Conservation (phyloP, 495 filamentous ascomycete species). For the Neurospora sp. region DNA sequence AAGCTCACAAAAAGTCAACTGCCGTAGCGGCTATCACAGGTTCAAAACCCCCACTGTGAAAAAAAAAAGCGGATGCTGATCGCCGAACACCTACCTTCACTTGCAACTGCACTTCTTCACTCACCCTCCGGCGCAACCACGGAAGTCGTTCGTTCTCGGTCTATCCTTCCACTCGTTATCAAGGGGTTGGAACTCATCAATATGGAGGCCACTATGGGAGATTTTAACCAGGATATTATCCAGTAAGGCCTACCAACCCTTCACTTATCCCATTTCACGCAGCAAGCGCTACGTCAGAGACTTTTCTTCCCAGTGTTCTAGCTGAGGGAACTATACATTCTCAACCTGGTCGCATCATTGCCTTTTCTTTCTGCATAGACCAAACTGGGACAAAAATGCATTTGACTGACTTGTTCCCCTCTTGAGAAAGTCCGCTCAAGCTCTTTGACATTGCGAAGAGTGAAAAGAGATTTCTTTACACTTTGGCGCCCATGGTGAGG, state of each 20-base stretch:
- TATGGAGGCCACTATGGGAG: background rate
- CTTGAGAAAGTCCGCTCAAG: constrained; percentile 39
- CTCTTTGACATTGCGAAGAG: constrained; percentile 46
- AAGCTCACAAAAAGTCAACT: background rate
- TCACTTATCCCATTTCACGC: background rate
- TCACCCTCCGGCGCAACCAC: background rate
- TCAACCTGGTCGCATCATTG: background rate
- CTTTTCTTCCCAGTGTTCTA: background rate
- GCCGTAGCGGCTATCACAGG: background rate
- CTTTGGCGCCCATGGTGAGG: constrained; percentile 60
- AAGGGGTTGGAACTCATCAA: background rate
- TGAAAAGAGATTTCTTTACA: constrained; percentile 41
- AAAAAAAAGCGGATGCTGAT: background rate
- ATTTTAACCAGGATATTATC: constrained; percentile 5
- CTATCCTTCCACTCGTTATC: background rate
- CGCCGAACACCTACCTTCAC: background rate
- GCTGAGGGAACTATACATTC: background rate
- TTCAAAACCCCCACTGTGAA: background rate
- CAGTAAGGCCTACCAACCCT: constrained; percentile 15
- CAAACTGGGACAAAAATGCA: background rate
- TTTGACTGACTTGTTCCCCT: constrained; percentile 7
- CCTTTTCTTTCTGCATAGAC: background rate
- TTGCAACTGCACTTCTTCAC: background rate
- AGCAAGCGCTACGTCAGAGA: background rate
- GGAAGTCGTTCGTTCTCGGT: background rate